Evolutionary conservation across 305 asterid genomes (phyloP), one percentile per base, ranked within the genome.

Genomic region (Fraxinus angustifolia): DNA sequence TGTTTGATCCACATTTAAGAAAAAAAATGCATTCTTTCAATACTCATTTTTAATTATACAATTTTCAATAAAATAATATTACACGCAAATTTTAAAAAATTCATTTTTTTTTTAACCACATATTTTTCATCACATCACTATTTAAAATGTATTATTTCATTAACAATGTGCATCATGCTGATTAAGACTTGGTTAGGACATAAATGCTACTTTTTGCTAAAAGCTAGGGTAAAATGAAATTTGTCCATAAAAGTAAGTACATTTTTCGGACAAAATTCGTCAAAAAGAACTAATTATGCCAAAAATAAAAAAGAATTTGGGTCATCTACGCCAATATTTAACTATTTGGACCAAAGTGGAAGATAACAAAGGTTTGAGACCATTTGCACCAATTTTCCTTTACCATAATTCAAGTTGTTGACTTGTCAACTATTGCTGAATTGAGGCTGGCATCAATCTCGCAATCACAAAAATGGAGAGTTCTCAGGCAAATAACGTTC

Each of bases 401-500:
- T 45, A 42, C n/a, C 12, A 42, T 3, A 42, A 42, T 10, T 42
- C 53, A 45, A n/a, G 56, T 45, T 45, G 17, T 45, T 45, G 56
- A 14, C 6, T 12, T 12, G 17, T 12, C 56, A 50, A 48, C 17
- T 4, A 50, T 50, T 16, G 60, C 21, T 50, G 21, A 16, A 50
- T 50, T 50, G 21, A 50, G 21, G 60, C 60, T 50, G 60, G 60
- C 21, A 50, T 50, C 21, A 50, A 16, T 16, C 21, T 50, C 86
- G 19, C 60, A 16, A 7, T 14, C 21, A 16, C 60, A 16, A 50
- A 16, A 50, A 50, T 50, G 91, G 87, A n/a, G 60, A 72, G 71
- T 42, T 78, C 85, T 38, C 35, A 40, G 58, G 2, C 34, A 26
- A 38, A 70, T 42, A 68, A 78, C 21, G 77, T 30, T 6, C 5